Conservation (phyloP, 805 yeast species). For the Candida golubevii region DNA sequence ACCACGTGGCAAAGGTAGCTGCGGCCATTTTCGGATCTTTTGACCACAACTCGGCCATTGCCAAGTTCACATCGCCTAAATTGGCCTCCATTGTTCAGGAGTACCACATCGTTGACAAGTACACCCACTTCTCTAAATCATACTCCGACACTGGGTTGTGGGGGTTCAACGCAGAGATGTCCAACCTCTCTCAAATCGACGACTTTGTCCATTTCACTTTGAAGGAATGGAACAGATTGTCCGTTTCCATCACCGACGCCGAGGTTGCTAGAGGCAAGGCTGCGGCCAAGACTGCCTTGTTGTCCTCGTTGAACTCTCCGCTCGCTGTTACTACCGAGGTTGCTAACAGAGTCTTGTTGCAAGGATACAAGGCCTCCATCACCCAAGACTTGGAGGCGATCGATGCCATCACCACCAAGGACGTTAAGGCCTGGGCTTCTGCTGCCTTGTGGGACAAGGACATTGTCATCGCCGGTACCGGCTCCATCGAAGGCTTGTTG, state of each 20-base stretch:
- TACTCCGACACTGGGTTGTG: conserved; percentile 79
- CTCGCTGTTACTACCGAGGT: conserved; percentile 51
- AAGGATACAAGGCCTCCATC: conserved; percentile 59
- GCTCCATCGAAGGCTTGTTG: conserved; percentile 79
- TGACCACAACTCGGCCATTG: conserved; percentile 50
- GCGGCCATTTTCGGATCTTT: conserved; percentile 53
- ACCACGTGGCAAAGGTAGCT: conserved; percentile 70
- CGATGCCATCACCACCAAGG: conserved; percentile 57
- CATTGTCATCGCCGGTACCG: conserved; percentile 77
- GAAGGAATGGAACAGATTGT: conserved; percentile 85
- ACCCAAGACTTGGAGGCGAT: conserved; percentile 57
- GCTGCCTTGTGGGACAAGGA: conserved; percentile 77
- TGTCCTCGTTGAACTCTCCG: conserved; percentile 46
- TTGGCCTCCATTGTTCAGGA: conserved; percentile 65
- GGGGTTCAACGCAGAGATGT: conserved; percentile 70
- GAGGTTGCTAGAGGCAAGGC: conserved; percentile 79
- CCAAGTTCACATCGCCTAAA: conserved; percentile 56
- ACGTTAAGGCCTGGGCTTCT: conserved; percentile 70
- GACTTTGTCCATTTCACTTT: conserved; percentile 77
- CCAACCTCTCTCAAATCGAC: conserved; percentile 58
- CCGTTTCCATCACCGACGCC: conserved; percentile 68
- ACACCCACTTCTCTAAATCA: conserved; percentile 65
- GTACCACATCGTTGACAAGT: conserved; percentile 69
- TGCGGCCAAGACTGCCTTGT: conserved; percentile 59
- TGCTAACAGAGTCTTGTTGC: conserved; percentile 55